Evolutionary conservation across 1,284 basidiomycete species (phyloP).

Genomic region (Heterobasidion irregulare): DNA sequence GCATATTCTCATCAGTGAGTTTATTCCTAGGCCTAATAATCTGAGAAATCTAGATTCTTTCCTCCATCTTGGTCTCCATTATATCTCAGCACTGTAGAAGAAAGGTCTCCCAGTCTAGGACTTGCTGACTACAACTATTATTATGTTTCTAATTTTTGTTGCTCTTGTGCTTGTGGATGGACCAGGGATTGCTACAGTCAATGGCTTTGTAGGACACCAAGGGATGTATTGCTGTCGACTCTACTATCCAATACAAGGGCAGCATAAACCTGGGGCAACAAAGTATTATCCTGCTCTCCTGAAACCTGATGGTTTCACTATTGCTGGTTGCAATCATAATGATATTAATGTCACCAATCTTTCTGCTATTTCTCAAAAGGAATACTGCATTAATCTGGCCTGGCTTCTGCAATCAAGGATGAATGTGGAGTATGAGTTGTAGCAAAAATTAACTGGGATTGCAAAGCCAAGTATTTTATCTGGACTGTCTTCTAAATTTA

Average conservation of each 20-base stretch:
- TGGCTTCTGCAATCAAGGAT: too few species aligned
- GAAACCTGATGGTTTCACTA: slow-evolving; percentile 14
- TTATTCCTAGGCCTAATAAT: neutral
- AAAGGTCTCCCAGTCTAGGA: neutral
- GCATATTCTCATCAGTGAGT: neutral
- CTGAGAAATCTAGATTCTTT: neutral
- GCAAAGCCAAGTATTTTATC: too few species aligned
- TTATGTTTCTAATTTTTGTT: neutral
- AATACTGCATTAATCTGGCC: too few species aligned
- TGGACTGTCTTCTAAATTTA: too few species aligned
- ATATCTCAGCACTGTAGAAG: neutral
- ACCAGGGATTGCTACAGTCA: slow-evolving; percentile 12
- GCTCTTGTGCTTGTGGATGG: neutral
- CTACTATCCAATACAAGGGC: slow-evolving; percentile 21
- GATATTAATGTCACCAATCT: slow-evolving; percentile 8
- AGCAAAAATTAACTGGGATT: too few species aligned
- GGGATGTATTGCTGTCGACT: slow-evolving; percentile 22
- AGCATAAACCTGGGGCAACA: slow-evolving; percentile 17
- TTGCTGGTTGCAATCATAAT: slow-evolving; percentile 13
- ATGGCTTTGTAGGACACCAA: slow-evolving; percentile 24
- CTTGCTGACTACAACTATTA: neutral
- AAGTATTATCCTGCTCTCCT: slow-evolving; percentile 23
- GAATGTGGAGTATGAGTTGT: too few species aligned
- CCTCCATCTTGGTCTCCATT: neutral
- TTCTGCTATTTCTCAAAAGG: too few species aligned